Percentiles rank a stretch among this genome's conserved stretches.
Conservation (phyloP, 768 basidiomycete species). For the Phylloporus sp. region DNA sequence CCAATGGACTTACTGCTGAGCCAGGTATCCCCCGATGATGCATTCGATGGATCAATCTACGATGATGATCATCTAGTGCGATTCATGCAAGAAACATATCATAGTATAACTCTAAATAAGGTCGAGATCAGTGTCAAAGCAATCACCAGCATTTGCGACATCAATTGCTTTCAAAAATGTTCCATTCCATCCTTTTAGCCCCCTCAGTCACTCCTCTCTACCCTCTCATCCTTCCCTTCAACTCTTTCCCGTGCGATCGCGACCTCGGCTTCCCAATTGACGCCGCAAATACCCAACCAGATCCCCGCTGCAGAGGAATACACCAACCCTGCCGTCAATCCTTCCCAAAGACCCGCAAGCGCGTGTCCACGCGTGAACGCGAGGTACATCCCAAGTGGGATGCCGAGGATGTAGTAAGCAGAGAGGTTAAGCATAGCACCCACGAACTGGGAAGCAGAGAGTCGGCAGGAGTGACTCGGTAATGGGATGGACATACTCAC, state of each 20-base stretch:
- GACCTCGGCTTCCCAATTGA: constrained; percentile 68
- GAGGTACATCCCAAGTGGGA: constrained; percentile 78
- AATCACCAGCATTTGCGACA: too few species aligned
- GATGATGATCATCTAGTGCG: too few species aligned
- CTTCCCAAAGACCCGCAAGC: constrained; percentile 80
- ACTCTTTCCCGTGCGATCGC: constrained; percentile 13
- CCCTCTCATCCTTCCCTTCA: constrained; percentile 40
- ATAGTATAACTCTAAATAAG: too few species aligned
- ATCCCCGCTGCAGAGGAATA: constrained; percentile 56
- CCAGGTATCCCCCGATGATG: too few species aligned
- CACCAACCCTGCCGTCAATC: constrained; percentile 64
- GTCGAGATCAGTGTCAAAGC: too few species aligned
- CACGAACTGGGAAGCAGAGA: constrained; percentile 39
- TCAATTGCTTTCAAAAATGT: too few species aligned
- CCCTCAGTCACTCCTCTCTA: neutral
- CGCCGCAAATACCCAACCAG: constrained; percentile 42
- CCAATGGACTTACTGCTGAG: too few species aligned
- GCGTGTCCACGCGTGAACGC: constrained; percentile 55
- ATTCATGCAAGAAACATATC: too few species aligned
- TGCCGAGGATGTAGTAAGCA: constrained; percentile 78
- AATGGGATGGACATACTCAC: constrained; percentile 24
- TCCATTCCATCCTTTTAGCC: neutral
- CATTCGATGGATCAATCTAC: too few species aligned
- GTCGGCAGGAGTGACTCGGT: neutral
- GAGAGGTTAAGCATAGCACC: constrained; percentile 62